Evolutionary conservation across 2,329 filamentous ascomycete genomes (phyloP).

Genomic region (Aspergillus tubingensis): DNA sequence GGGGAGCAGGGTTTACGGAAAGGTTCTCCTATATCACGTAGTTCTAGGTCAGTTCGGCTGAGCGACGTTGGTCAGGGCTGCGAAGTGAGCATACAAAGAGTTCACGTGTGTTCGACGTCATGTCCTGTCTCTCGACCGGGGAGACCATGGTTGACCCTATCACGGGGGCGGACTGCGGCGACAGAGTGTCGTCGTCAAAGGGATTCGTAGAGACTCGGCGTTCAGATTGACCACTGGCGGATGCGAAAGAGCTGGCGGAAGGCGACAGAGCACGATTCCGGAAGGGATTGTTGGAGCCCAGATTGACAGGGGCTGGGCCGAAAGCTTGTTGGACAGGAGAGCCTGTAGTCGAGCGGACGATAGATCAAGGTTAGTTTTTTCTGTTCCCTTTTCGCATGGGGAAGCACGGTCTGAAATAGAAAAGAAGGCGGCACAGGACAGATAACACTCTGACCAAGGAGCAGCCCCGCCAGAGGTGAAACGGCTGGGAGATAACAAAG

Average conservation of each 20-base stretch:
- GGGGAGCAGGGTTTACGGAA: conserved; percentile 35
- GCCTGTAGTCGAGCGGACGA: conserved; percentile 9
- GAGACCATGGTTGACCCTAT: conserved; percentile 33
- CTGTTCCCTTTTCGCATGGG: background rate
- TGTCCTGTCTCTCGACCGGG: conserved; percentile 38
- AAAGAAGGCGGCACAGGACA: conserved; percentile 3
- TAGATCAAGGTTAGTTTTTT: conserved; percentile 8
- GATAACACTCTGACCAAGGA: conserved; percentile 17
- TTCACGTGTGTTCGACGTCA: conserved; percentile 55
- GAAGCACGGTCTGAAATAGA: conserved; percentile 17
- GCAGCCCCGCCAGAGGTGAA: conserved; percentile 23
- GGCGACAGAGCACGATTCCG: conserved; percentile 50
- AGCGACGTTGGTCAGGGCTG: conserved; percentile 5
- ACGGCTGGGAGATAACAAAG: conserved; percentile 16
- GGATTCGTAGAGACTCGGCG: conserved; percentile 63
- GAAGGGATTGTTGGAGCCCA: conserved; percentile 54
- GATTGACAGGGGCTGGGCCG: conserved; percentile 33
- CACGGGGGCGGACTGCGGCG: conserved; percentile 38
- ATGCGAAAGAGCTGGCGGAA: conserved; percentile 30
- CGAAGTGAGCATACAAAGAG: conserved; percentile 58
- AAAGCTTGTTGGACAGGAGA: conserved; percentile 36
- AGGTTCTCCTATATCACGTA: conserved; percentile 39
- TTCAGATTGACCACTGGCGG: conserved; percentile 34
- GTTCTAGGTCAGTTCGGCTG: background rate
- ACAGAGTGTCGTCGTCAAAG: conserved; percentile 50